phyloP scores from a whole-genome alignment of 2,329 filamentous ascomycete species.

The Aspergillus unguis region DNA sequence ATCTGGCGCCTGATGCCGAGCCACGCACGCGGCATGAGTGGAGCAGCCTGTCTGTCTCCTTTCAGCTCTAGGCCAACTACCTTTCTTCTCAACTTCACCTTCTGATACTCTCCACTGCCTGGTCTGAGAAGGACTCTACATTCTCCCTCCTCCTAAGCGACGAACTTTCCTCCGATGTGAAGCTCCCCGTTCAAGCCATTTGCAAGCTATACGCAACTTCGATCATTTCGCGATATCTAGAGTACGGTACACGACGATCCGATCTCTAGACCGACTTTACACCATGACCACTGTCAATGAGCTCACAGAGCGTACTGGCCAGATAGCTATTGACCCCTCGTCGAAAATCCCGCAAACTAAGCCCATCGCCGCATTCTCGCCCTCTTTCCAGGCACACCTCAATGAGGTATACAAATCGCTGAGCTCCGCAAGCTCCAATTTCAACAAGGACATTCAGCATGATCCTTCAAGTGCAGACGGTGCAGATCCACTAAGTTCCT shows the following conservation, averaged over 20 bases:
- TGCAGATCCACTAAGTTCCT: slow-evolving; percentile 25
- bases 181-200: background rate
- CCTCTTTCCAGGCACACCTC: slow-evolving; percentile 32
- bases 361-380: slow-evolving; percentile 26
- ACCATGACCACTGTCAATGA: slow-evolving; percentile 5
- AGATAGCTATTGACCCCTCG: slow-evolving; percentile 14
- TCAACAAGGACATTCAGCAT: slow-evolving; percentile 24
- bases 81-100: background rate
- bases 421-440: slow-evolving; percentile 20
- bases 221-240: too few relatives aligned
- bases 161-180: background rate
- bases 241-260: background rate
- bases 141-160: background rate
- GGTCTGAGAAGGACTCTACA: too few relatives aligned
- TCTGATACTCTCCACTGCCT: background rate
- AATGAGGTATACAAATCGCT: slow-evolving; percentile 35
- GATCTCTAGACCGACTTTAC: background rate
- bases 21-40: slow-evolving; percentile 5
- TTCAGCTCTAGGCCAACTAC: background rate
- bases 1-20: slow-evolving; percentile 1
- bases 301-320: slow-evolving; percentile 15
- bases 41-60: slow-evolving; percentile 1
- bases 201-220: too few relatives aligned
- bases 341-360: slow-evolving; percentile 1
- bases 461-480: slow-evolving; percentile 8